Evolutionary conservation across 2,329 filamentous ascomycete genomes (phyloP), one percentile per base, ranked within the genome.

Genomic region (Neoascochyta sp.): DNA sequence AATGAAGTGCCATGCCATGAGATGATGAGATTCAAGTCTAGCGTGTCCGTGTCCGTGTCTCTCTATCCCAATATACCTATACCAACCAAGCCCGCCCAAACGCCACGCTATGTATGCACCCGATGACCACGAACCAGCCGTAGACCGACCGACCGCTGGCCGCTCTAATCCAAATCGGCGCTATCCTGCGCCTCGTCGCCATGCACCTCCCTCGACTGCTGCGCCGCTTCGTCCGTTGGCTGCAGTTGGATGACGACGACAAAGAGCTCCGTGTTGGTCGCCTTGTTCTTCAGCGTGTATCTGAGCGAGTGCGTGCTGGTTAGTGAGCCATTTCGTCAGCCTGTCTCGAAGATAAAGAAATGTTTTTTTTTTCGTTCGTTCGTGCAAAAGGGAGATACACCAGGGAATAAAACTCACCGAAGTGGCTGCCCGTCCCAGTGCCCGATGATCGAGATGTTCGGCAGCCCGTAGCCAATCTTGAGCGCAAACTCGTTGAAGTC

Each of bases 221-320:
- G 45, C 16, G 52, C 44, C 9, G 45, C 57, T 23, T 83, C 72
- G 25, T 85, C 80, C 32, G 77, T 80, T 7, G 81, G 74, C 37
- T 92, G 73, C 4, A 95, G 69, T 11, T 81, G 83, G 59, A 96
- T 90, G 4, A 87, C 65, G 10, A 96, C 71, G 24, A 90, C 86
- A 16, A 95, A 78, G 49, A 95, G 86, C 10, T 86, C 74, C 18
- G 85, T 75, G 26, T 76, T 76, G 0, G 85, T 90, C 13, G 71
- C 64, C 39, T 78, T 78, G 63, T 95, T 85, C 57, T 89, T 90
- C 55, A 96, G 74, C 36, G 93, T 86, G 65, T 96, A 95, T 75
- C 89, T 89, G 67, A 93, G 76, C 47, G 80, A 74, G 67, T 93
- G 86, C 70, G 85, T 83, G 71, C 84, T 77, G 74, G 51, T 58